Evolutionary conservation across 805 yeast species (phyloP).

Genomic region (Myxozyma geophila): DNA sequence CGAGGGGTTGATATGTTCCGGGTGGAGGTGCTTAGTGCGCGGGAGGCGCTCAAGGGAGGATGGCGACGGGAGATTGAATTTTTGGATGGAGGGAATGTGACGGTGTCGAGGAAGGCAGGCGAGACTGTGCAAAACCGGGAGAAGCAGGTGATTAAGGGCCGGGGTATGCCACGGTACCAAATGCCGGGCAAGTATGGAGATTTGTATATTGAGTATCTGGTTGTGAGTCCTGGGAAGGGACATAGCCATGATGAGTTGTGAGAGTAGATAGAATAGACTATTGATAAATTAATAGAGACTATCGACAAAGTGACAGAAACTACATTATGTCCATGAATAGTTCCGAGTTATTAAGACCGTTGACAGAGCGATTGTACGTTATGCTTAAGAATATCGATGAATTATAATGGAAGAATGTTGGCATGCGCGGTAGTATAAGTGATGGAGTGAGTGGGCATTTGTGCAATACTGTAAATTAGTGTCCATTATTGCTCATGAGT

Average conservation of each 20-base stretch:
- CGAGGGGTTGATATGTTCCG: conserved; percentile 74
- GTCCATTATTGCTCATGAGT: no score
- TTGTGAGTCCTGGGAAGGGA: conserved; percentile 42
- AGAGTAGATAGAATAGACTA: not conserved
- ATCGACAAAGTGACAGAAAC: no score
- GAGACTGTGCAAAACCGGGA: conserved; percentile 65
- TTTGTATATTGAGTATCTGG: conserved; percentile 53
- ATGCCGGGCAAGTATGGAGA: conserved; percentile 57
- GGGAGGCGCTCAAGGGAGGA: conserved; percentile 77
- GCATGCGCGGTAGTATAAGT: no score
- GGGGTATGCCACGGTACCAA: conserved; percentile 79
- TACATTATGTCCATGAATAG: no score
- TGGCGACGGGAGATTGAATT: conserved; percentile 75
- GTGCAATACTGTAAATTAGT: no score
- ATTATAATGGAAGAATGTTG: no score
- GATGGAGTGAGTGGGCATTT: no score
- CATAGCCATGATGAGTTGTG: conserved; percentile 14
- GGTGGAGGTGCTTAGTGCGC: conserved; percentile 72
- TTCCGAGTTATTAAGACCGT: no score
- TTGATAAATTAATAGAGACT: not conserved
- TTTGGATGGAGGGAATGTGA: conserved; percentile 61
- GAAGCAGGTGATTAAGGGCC: conserved; percentile 68
- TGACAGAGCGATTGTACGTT: no score
- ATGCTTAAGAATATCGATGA: no score
- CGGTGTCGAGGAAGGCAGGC: conserved; percentile 59